Evolutionary conservation across 495 filamentous ascomycete species (phyloP), one percentile per base, ranked within the genome.

Genomic region (Hypoxylon cercidicola): DNA sequence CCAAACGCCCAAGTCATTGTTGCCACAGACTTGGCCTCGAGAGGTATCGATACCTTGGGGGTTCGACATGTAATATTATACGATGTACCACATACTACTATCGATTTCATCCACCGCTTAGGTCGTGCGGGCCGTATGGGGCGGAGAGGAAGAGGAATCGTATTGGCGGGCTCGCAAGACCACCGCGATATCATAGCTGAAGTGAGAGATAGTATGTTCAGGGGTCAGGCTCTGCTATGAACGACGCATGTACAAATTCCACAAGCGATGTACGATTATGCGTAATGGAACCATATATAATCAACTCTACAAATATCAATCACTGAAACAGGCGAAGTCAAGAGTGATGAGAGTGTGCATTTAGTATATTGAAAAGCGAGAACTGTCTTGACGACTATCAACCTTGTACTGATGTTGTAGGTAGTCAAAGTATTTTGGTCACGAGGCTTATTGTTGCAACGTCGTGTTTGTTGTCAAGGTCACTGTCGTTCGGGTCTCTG

Each of bases 61-160:
- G 93, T 98, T 7, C 83, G 90, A 59, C 92, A 94, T 60, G 93
- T 98, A 11, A 85, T 99, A 44, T 77, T 99, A 23, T 97, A 96
- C 74, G 93, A 98, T 74, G 94, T 98, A 20, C 95, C 95, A 8
- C 94, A 97, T 70, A 94, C 89, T 1, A 95, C 93, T 0, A 92
- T 98, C 58, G 95, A 99, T 78, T 97, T 99, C 69, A 97, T 98
- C 70, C 95, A 98, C 74, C 89, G 96, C 16, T 82, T 98, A 18
- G 95, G 95, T 48, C 82, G 95, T 65, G 91, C 93, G 0, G 95
- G 95, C 15, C 84, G 95, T 28, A 97, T 98, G 95, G 92, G 92
- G 2, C 85, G 92, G 69, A 84, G 95, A 72, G 96, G 95, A 39
- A 83, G 93, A 63, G 95, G 92, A 20, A 85, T 97, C 61, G 92